Evolutionary conservation across 805 yeast species (phyloP), one percentile per base, ranked within the genome.

Genomic region (Soucietia sequanensis): DNA sequence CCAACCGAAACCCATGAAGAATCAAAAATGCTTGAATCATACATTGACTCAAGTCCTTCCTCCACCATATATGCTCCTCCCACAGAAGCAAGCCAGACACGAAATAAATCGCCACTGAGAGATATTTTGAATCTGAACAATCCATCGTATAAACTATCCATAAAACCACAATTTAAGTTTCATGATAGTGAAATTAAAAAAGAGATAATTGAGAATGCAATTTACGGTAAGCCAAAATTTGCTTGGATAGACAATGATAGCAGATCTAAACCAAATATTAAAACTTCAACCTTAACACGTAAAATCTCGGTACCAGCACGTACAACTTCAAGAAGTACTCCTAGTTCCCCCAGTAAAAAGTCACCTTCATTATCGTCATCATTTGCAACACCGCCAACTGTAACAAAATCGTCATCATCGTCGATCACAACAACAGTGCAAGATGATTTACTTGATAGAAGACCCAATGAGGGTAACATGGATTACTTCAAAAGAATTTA

Each of bases 91-190:
- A n/a, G n/a, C n/a, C n/a, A n/a, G n/a, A n/a, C n/a, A n/a, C n/a
- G n/a, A n/a, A n/a, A n/a, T n/a, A n/a, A n/a, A n/a, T n/a, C n/a
- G 23, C 23, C 23, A 26, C 33, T 6, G 1, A 50, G 48, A 27
- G 48, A 48, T 16, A 23, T 54, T 8, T 33, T 47, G 11, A 48
- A 47, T 29, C 44, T 35, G 46, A 50, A 51, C 31, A 35, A 27
- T 14, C 38, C 51, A 2, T 41, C 57, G 6, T 30, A 54, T 41
- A 46, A 52, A 22, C 34, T 56, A 3, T 42, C 50, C 4, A 41
- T 56, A 2, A 30, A 34, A 4, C 60, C 62, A 6, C 60, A 55
- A 36, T 50, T 51, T 27, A 43, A 40, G 11, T 29, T 42, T 28
- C 59, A 54, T 34, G 30, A 31, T 9, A 30, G 30, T 17, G 18